Conservation (phyloP, 495 filamentous ascomycete species). For the Talaromyces adpressus region DNA sequence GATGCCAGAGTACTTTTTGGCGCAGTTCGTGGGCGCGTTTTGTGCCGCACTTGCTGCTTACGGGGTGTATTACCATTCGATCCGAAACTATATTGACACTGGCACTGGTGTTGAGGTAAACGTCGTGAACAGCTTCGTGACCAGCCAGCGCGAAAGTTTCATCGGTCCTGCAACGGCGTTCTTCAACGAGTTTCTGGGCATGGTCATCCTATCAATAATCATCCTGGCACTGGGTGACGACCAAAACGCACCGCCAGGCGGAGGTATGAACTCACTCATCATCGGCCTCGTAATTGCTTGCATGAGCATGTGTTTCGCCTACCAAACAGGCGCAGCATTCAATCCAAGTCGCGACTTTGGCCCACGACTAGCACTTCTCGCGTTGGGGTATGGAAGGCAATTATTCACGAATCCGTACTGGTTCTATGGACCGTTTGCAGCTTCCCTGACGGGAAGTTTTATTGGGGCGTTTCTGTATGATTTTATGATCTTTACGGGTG, state of each 20-base stretch:
- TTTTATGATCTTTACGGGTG: constrained; percentile 45
- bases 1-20: constrained; percentile 40
- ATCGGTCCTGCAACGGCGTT: constrained; percentile 40
- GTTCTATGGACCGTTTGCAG: constrained; percentile 46
- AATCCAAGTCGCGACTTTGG: constrained; percentile 48
- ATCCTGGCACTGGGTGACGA: constrained; percentile 50
- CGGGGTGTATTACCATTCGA: constrained; percentile 43
- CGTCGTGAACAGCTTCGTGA: constrained; percentile 35
- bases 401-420: constrained; percentile 40
- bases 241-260: constrained; percentile 46
- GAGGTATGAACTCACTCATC: constrained; percentile 45
- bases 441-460: constrained; percentile 35
- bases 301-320: constrained; percentile 36
- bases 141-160: constrained; percentile 33
- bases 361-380: constrained; percentile 35
- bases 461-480: constrained; percentile 45
- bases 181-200: constrained; percentile 44
- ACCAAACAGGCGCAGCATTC: constrained; percentile 41
- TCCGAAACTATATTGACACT: constrained; percentile 27
- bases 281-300: constrained; percentile 38
- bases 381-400: constrained; percentile 33
- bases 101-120: constrained; percentile 21
- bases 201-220: constrained; percentile 34
- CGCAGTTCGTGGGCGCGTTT: constrained; percentile 42
- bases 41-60: constrained; percentile 37